These are phyloP conservation scores for Phytophthora meadii DNA, from an alignment of 352 stramenopile species.

Conservation along the genomic window DNA sequence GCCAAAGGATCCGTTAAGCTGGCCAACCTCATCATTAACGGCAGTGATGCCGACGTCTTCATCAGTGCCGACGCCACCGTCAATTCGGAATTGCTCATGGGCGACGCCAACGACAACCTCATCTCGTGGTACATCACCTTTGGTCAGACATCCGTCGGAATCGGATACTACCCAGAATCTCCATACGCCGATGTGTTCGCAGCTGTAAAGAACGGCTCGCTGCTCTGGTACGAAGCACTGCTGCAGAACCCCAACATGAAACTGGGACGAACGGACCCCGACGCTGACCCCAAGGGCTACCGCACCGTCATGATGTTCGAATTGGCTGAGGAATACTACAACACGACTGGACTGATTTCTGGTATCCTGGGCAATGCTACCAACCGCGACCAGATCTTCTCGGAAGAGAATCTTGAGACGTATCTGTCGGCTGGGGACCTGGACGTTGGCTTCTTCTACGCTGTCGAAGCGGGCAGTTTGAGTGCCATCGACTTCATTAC, in stretches of 20 bases:
- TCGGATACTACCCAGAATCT: slow-evolving; percentile 36
- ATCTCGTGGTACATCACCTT: slow-evolving; percentile 48
- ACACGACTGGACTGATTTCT: slow-evolving; percentile 20
- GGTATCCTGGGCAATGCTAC: slow-evolving; percentile 39
- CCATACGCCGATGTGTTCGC: slow-evolving; percentile 39
- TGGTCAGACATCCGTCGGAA: slow-evolving; percentile 34
- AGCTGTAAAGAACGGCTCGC: slow-evolving; percentile 35
- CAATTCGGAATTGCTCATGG: slow-evolving; percentile 41
- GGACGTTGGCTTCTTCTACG: slow-evolving; percentile 46
- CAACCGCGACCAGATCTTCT: slow-evolving; percentile 44
- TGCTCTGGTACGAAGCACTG: slow-evolving; percentile 41
- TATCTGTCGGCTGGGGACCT: slow-evolving; percentile 36
- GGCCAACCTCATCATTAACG: slow-evolving; percentile 38
- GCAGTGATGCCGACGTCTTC: slow-evolving; percentile 40
- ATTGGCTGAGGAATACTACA: slow-evolving; percentile 43
- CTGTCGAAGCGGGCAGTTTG: slow-evolving; percentile 32
- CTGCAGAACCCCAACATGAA: slow-evolving; percentile 40
- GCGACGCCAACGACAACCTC: slow-evolving; percentile 34
- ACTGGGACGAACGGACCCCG: slow-evolving; percentile 37
- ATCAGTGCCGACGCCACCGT: slow-evolving; percentile 43
- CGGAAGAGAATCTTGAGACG: slow-evolving; percentile 41
- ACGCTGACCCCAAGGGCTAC: slow-evolving; percentile 42
- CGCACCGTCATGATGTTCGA: slow-evolving; percentile 48
- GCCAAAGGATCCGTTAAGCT: slow-evolving; percentile 44
- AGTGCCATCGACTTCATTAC: slow-evolving; percentile 36